phyloP scores from a whole-genome alignment of 352 stramenopile genomes.

The Phytophthora fragariaefolia region DNA sequence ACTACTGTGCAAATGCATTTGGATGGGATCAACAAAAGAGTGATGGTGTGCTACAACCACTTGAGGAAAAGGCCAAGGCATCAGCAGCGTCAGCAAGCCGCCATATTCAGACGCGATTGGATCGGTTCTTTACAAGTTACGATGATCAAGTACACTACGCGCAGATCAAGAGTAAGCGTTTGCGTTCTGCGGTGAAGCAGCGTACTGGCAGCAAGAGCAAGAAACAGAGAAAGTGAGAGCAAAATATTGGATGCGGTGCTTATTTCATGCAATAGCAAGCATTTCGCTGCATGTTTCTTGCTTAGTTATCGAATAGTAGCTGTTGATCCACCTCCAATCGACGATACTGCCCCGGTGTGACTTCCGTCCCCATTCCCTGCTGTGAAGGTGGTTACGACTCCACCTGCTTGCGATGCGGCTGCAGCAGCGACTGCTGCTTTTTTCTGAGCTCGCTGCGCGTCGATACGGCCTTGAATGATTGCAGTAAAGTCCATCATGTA shows the following conservation, averaged over 20 bases:
- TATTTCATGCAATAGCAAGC: constrained; percentile 19
- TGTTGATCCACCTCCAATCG: constrained; percentile 26
- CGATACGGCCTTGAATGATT: constrained; percentile 77
- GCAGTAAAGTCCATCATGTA: constrained; percentile 95
- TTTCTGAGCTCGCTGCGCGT: constrained; percentile 77
- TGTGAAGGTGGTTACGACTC: constrained; percentile 18
- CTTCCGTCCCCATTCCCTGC: constrained; percentile 20
- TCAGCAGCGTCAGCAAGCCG: constrained; percentile 34
- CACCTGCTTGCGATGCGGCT: constrained; percentile 22
- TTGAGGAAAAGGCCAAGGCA: constrained; percentile 71
- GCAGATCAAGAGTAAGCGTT: constrained; percentile 89
- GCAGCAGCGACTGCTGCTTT: constrained; percentile 50
- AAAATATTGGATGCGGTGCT: background rate
- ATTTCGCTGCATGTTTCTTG: constrained; percentile 4
- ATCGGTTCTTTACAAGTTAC: constrained; percentile 96
- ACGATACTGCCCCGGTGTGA: constrained; percentile 21
- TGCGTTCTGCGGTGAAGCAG: constrained; percentile 81
- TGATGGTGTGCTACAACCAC: constrained; percentile 89
- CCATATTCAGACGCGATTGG: constrained; percentile 91
- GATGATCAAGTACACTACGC: constrained; percentile 97
- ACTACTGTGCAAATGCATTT: constrained; percentile 91
- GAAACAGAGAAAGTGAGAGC: constrained; percentile 30
- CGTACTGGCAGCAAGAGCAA: constrained; percentile 26
- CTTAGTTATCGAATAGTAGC: constrained; percentile 32
- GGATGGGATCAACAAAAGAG: constrained; percentile 95